These are phyloP conservation scores for Suillus decipiens DNA, from an alignment of 768 basidiomycete species.

Conservation along the genomic window DNA sequence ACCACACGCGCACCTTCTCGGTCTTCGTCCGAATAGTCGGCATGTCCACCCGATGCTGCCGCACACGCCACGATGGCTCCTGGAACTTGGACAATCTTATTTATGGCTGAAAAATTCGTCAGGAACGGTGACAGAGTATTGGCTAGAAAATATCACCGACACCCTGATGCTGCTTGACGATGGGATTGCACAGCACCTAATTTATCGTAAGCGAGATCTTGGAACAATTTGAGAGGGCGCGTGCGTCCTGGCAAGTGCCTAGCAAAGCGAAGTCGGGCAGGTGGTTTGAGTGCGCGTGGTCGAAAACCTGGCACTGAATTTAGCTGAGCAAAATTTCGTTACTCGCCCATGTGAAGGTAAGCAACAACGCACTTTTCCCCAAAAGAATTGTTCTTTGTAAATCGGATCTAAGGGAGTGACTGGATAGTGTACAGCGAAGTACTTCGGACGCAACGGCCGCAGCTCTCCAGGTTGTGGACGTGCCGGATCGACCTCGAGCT, in stretches of 20 bases:
- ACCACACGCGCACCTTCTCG: neutral
- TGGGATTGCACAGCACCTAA: constrained; percentile 35
- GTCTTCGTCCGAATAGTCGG: constrained; percentile 32
- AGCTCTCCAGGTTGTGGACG: constrained; percentile 7
- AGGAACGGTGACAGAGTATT: neutral
- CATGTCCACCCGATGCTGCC: constrained; percentile 45
- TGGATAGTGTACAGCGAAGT: constrained; percentile 21
- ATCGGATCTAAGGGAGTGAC: constrained; percentile 22
- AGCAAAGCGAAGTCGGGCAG: neutral
- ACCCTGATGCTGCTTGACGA: constrained; percentile 48
- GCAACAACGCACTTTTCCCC: constrained; percentile 24
- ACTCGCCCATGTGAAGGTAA: neutral
- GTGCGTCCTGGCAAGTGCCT: constrained; percentile 11
- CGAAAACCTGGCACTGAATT: constrained; percentile 6
- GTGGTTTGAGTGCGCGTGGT: constrained; percentile 1
- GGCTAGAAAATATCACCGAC: constrained; percentile 19
- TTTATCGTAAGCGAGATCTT: constrained; percentile 27
- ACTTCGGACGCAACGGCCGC: constrained; percentile 16
- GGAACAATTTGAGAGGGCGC: constrained; percentile 27
- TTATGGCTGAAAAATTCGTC: constrained; percentile 43
- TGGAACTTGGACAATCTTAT: constrained; percentile 49
- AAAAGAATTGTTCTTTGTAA: constrained; percentile 13
- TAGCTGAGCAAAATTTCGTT: neutral
- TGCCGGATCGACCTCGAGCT: constrained; percentile 2
- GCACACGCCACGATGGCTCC: constrained; percentile 46